phyloP scores from a whole-genome alignment of 208 protist genomes.

The Trypanosoma mega region DNA sequence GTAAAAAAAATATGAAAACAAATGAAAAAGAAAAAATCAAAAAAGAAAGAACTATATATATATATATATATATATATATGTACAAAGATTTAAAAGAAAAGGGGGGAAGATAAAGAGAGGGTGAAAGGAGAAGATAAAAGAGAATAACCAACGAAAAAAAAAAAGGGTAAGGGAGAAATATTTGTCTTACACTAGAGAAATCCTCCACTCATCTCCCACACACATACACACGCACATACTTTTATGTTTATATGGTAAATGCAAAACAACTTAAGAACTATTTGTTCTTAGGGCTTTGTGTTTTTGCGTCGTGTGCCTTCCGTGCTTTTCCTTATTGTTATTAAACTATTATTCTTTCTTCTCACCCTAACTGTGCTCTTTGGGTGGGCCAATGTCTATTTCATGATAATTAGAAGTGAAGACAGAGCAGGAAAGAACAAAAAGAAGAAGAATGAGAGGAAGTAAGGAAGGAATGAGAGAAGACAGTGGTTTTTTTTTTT shows the following conservation, averaged over 20 bases:
- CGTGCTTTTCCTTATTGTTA: too few species aligned
- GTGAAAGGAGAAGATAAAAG: neutral
- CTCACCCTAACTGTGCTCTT: too few species aligned
- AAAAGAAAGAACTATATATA: neutral
- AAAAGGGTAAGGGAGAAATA: too few species aligned
- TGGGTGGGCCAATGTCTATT: neutral
- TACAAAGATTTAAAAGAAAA: neutral
- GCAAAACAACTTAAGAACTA: too few species aligned
- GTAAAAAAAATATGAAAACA: neutral
- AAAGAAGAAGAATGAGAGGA: conserved; percentile 11
- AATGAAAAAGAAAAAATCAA: neutral
- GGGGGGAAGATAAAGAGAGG: neutral
- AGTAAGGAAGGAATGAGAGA: neutral
- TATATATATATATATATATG: conserved; percentile 3
- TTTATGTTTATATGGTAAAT: too few species aligned
- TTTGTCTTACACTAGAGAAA: too few species aligned
- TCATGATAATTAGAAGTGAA: neutral
- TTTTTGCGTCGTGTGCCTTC: too few species aligned
- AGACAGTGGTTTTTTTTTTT: neutral
- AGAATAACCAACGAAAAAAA: neutral
- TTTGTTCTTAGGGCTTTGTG: too few species aligned
- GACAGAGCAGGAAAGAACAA: conserved; percentile 1
- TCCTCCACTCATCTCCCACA: too few species aligned
- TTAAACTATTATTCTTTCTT: too few species aligned
- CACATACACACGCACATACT: too few species aligned